Conservation (phyloP, 306 rosid genomes). For the Urtica urens region DNA sequence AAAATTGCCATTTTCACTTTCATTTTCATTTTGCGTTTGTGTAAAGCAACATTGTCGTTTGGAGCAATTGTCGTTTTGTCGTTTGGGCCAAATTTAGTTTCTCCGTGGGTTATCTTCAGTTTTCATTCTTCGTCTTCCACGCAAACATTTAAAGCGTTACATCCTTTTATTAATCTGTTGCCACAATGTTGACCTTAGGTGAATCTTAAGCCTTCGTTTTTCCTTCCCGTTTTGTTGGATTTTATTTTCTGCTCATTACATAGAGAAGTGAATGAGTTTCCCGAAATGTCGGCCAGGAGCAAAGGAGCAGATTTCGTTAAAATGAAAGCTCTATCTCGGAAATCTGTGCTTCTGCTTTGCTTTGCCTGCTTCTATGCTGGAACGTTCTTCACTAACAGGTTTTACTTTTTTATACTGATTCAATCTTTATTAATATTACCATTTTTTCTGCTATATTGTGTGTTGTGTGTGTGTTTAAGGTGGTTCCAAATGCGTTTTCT, state of each 20-base stretch:
- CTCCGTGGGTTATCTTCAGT: no score
- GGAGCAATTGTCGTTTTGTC: no score
- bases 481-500: neutral
- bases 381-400: slow-evolving; percentile 72
- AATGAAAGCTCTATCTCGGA: slow-evolving; percentile 41
- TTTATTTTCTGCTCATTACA: neutral
- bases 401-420: slow-evolving; percentile 1
- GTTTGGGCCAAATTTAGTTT: no score
- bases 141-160: no score
- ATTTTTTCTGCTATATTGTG: neutral
- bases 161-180: no score
- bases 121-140: no score
- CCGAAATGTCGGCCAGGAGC: slow-evolving; percentile 48
- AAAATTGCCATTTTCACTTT: no score
- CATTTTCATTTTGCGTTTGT: no score
- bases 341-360: slow-evolving; percentile 61
- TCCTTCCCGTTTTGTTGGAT: neutral
- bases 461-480: slow-evolving; percentile 14
- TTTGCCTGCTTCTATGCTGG: slow-evolving; percentile 79
- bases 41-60: no score
- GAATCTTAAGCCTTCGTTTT: no score
- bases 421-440: neutral
- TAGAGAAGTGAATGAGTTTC: neutral
- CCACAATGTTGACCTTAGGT: no score
- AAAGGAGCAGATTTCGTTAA: slow-evolving; percentile 34